These are phyloP conservation scores for Monotropa hypopitys DNA, from an alignment of 179 eudicot species.

Conservation along the genomic window DNA sequence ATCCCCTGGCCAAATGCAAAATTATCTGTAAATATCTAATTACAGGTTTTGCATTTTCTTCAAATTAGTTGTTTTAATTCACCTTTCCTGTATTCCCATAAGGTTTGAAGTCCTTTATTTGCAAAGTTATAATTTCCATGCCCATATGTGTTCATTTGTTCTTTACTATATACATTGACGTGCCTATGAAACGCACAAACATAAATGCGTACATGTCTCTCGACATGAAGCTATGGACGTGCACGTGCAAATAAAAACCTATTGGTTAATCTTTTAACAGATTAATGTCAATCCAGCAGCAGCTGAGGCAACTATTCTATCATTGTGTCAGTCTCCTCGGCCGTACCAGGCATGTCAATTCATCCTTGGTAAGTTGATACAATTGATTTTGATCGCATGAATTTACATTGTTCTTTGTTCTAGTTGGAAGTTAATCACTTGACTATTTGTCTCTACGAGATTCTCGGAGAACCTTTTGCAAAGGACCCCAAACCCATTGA, in stretches of 20 bases:
- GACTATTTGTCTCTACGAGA: not conserved
- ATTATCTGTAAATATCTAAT: not conserved
- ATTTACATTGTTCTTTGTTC: not conserved
- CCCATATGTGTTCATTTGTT: not conserved
- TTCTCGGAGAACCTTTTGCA: not conserved
- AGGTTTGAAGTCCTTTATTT: not conserved
- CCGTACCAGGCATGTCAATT: slow-evolving; percentile 89
- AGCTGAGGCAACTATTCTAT: slow-evolving; percentile 81
- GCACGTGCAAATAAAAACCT: not conserved
- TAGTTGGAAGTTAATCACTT: slow-evolving; percentile 6
- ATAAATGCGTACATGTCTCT: not conserved
- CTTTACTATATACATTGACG: not conserved
- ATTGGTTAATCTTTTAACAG: slow-evolving; percentile 27
- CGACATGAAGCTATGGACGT: slow-evolving; percentile 5
- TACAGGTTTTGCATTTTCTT: not conserved
- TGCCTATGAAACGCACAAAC: not conserved
- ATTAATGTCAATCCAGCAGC: slow-evolving; percentile 78
- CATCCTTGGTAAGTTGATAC: slow-evolving; percentile 69
- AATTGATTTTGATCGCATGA: not conserved
- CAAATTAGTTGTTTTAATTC: not conserved
- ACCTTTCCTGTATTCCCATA: not conserved
- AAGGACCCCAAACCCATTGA: not conserved
- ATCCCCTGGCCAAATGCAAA: not conserved
- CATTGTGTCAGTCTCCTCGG: slow-evolving; percentile 65
- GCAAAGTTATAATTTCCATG: not conserved